A percentile compares a stretch with the other conserved stretches of the same genome.
phyloP scores from a whole-genome alignment of 2,329 filamentous ascomycete species.

The Nothopassalora personata region DNA sequence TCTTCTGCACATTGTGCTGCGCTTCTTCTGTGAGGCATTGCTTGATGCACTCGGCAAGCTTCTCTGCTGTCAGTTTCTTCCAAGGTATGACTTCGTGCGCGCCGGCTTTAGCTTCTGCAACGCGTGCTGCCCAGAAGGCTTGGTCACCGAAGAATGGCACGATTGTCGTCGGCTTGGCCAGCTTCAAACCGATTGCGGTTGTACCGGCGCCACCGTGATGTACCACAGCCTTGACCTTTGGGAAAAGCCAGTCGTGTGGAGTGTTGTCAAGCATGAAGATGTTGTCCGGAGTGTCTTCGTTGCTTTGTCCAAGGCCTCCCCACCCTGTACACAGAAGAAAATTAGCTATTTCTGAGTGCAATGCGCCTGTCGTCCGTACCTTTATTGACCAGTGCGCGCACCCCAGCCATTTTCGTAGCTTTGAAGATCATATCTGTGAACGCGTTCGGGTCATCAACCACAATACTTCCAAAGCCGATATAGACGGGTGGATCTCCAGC shows the following conservation, averaged over 20 bases:
- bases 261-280: constrained; percentile 69
- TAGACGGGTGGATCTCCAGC: constrained; percentile 60
- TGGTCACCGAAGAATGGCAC: constrained; percentile 78
- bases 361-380: constrained; percentile 35
- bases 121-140: constrained; percentile 70
- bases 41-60: constrained; percentile 64
- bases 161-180: constrained; percentile 66
- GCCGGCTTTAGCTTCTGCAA: constrained; percentile 59
- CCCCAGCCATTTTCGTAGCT: constrained; percentile 59
- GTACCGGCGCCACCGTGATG: constrained; percentile 77
- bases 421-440: constrained; percentile 69
- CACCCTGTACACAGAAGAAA: constrained; percentile 37
- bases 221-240: constrained; percentile 59
- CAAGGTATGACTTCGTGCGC: constrained; percentile 61
- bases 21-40: constrained; percentile 61
- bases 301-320: constrained; percentile 60
- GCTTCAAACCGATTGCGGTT: constrained; percentile 67
- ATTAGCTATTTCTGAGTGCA: no score
- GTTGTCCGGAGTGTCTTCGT: constrained; percentile 56
- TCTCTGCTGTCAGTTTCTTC: constrained; percentile 59
- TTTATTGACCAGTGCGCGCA: constrained; percentile 66
- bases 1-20: constrained; percentile 50
- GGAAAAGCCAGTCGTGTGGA: constrained; percentile 74
- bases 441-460: constrained; percentile 63
- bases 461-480: constrained; percentile 71